Evolutionary conservation across 306 rosid genomes (phyloP).

Genomic region (Cicer judaicum): DNA sequence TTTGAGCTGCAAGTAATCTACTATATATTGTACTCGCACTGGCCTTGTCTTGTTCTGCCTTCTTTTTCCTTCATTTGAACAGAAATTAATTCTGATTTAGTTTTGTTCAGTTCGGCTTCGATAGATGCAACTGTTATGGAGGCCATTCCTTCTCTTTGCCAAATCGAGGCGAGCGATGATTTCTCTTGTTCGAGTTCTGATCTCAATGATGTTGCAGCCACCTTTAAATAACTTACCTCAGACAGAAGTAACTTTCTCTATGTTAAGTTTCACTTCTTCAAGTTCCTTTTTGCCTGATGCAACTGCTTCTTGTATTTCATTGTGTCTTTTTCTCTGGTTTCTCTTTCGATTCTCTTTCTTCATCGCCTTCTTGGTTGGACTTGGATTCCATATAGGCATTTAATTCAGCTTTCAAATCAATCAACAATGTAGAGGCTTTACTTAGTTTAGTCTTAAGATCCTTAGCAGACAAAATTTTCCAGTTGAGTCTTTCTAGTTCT

Average conservation of each 20-base stretch:
- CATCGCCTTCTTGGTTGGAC: constrained; percentile 53
- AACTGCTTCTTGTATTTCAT: constrained; percentile 72
- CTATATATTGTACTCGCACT: constrained; percentile 79
- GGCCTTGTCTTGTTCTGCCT: constrained; percentile 88
- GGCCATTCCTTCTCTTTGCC: constrained; percentile 96
- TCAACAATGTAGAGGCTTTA: constrained; percentile 66
- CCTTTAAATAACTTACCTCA: constrained; percentile 75
- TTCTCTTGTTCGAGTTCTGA: constrained; percentile 78
- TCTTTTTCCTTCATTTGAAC: constrained; percentile 81
- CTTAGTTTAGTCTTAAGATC: constrained; percentile 77
- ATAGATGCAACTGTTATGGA: constrained; percentile 82
- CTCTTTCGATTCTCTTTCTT: constrained; percentile 53
- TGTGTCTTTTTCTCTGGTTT: constrained; percentile 55
- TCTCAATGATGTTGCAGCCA: constrained; percentile 69
- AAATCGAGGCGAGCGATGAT: constrained; percentile 59
- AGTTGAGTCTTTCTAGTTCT: constrained; percentile 69
- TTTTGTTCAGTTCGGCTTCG: constrained; percentile 81
- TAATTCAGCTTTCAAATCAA: constrained; percentile 77
- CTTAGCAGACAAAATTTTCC: constrained; percentile 67
- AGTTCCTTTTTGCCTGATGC: constrained; percentile 84
- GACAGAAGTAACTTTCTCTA: constrained; percentile 77
- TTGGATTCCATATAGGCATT: constrained; percentile 77
- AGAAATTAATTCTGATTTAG: constrained; percentile 64
- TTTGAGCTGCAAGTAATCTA: constrained; percentile 78
- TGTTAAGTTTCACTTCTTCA: constrained; percentile 76